phyloP scores from a whole-genome alignment of 495 filamentous ascomycete genomes.

The Neurospora sp. region DNA sequence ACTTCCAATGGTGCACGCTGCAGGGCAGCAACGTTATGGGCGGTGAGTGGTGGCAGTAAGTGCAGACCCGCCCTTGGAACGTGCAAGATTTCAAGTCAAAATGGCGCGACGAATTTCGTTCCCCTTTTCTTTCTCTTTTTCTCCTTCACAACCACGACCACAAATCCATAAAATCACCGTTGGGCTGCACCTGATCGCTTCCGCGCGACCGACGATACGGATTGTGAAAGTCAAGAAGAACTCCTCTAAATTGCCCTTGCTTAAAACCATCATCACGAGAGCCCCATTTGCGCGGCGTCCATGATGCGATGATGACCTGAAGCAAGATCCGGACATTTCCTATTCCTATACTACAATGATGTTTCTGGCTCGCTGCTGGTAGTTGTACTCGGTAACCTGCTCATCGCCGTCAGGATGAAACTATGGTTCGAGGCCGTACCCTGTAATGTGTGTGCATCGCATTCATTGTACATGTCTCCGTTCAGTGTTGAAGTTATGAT shows the following conservation, averaged over 20 bases:
- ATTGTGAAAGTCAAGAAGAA: constrained; percentile 58
- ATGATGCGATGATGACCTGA: constrained; percentile 99
- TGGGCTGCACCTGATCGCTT: constrained; percentile 42
- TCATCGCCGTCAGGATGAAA: neutral
- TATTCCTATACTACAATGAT: neutral
- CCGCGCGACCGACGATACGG: constrained; percentile 73
- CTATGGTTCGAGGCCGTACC: neutral
- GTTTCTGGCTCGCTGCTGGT: constrained; percentile 1
- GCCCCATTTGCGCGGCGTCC: constrained; percentile 63
- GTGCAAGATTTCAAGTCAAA: constrained; percentile 9
- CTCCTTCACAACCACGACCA: constrained; percentile 59
- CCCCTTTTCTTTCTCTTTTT: constrained; percentile 21
- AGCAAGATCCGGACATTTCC: constrained; percentile 39
- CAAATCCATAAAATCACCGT: constrained; percentile 82
- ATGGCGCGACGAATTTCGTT: constrained; percentile 9
- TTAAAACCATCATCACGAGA: constrained; percentile 99
- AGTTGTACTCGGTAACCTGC: constrained; percentile 1
- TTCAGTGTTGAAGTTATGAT: neutral
- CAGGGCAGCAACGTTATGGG: constrained; percentile 16
- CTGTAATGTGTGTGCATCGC: neutral
- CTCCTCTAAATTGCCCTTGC: constrained; percentile 50
- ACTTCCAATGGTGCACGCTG: neutral
- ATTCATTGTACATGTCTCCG: neutral
- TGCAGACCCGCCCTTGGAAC: neutral
- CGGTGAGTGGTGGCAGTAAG: constrained; percentile 16